phyloP scores from a whole-genome alignment of 805 yeast genomes.

The Kodamaea kakaduensis region DNA sequence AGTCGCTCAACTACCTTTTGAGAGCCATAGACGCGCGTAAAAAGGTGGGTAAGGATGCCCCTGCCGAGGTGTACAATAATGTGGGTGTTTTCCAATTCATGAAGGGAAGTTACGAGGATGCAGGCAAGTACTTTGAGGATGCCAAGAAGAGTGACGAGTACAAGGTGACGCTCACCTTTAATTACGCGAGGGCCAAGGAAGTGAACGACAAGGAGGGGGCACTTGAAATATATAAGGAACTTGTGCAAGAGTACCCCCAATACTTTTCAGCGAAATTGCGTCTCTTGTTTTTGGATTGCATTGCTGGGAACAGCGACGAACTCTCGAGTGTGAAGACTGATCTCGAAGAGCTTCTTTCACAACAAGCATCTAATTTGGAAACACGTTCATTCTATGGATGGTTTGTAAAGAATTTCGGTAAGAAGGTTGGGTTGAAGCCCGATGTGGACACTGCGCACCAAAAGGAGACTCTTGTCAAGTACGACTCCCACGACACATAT shows the following conservation, averaged over 20 bases:
- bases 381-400: constrained; percentile 90
- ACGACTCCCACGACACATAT: constrained; percentile 84
- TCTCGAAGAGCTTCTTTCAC: constrained; percentile 50
- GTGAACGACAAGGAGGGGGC: constrained; percentile 36
- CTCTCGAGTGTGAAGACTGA: constrained; percentile 50
- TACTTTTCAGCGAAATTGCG: constrained; percentile 77
- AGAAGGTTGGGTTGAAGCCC: constrained; percentile 43
- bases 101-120: constrained; percentile 54
- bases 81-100: constrained; percentile 78
- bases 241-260: constrained; percentile 59
- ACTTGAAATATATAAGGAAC: constrained; percentile 46
- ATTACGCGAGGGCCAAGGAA: constrained; percentile 74
- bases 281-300: constrained; percentile 55
- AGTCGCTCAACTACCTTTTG: constrained; percentile 60
- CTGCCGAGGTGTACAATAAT: constrained; percentile 68
- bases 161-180: constrained; percentile 44
- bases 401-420: constrained; percentile 65
- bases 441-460: constrained; percentile 74
- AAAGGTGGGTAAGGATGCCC: constrained; percentile 41
- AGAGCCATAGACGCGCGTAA: constrained; percentile 54
- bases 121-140: constrained; percentile 51
- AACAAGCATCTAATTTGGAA: constrained; percentile 63
- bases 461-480: constrained; percentile 76
- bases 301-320: constrained; percentile 33
- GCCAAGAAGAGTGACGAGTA: constrained; percentile 44